These are phyloP conservation scores for Trichoderma orchidacearum DNA, from an alignment of 495 filamentous ascomycete species.

Conservation along the genomic window DNA sequence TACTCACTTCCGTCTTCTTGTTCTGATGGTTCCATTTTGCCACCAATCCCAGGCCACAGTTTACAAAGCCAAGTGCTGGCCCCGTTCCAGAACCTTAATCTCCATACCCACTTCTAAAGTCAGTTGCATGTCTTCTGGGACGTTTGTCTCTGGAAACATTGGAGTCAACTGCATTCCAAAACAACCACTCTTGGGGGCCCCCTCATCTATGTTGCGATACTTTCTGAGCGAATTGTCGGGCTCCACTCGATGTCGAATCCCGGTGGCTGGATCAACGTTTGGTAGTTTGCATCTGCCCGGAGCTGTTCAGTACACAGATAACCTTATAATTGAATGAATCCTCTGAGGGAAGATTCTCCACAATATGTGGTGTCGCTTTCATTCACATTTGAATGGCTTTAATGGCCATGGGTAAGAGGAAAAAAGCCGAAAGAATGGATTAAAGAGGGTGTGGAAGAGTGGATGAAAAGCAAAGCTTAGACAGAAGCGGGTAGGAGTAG, in stretches of 20 bases:
- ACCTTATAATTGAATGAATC: too few species aligned
- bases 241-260: constrained; percentile 53
- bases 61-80: constrained; percentile 13
- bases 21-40: background rate
- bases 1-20: background rate
- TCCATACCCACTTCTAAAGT: constrained; percentile 32
- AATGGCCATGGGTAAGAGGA: too few species aligned
- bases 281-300: constrained; percentile 58
- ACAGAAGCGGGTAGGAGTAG: background rate
- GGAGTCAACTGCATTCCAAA: constrained; percentile 78
- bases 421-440: background rate
- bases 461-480: background rate
- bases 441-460: background rate
- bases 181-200: constrained; percentile 55
- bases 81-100: constrained; percentile 22
- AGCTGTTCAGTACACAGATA: too few species aligned
- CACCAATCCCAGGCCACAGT: background rate
- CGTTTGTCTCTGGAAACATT: constrained; percentile 22
- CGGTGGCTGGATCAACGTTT: constrained; percentile 67
- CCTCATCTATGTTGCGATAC: constrained; percentile 61
- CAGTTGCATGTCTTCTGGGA: constrained; percentile 17
- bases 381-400: too few species aligned
- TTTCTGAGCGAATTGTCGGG: constrained; percentile 58
- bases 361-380: too few species aligned
- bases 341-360: too few species aligned